Evolutionary conservation across 169 alveolate genomes (phyloP).

Genomic region (Babesia bigemina): DNA sequence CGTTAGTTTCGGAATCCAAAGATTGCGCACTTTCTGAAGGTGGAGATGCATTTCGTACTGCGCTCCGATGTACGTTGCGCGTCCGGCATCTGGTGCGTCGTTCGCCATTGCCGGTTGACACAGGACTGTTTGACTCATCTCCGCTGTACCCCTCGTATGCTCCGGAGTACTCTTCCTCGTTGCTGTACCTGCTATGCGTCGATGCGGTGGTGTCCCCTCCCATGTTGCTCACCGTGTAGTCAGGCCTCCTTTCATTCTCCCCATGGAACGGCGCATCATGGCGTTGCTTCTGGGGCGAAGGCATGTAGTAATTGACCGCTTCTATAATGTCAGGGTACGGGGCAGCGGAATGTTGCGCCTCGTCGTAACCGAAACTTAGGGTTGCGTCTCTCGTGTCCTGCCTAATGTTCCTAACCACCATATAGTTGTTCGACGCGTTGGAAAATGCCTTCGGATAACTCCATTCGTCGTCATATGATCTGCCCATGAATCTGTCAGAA

Average conservation of each 20-base stretch:
- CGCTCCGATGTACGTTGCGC: not conserved
- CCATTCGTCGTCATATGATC: not conserved
- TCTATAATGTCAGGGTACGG: slow-evolving; percentile 11
- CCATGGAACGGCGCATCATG: not conserved
- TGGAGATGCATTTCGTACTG: slow-evolving; percentile 1
- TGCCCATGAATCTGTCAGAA: not conserved
- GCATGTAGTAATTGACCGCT: slow-evolving; percentile 53
- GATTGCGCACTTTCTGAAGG: not conserved
- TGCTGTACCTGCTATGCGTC: slow-evolving; percentile 11
- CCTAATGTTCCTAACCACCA: slow-evolving; percentile 38
- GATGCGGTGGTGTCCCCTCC: slow-evolving; percentile 60
- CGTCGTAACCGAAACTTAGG: slow-evolving; percentile 52
- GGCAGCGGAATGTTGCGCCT: not conserved
- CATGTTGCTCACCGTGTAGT: slow-evolving; percentile 12
- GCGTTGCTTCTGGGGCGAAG: slow-evolving; percentile 3
- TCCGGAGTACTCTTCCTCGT: not conserved
- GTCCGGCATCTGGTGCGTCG: not conserved
- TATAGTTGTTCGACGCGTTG: slow-evolving; percentile 2
- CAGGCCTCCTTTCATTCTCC: not conserved
- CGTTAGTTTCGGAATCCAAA: slow-evolving; percentile 18
- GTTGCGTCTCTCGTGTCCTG: slow-evolving; percentile 28
- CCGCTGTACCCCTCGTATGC: not conserved
- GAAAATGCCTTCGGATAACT: not conserved
- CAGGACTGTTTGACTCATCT: not conserved
- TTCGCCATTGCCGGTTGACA: slow-evolving; percentile 3